Evolutionary conservation across 306 rosid species (phyloP), one percentile per base, ranked within the genome.

Genomic region (Prinsepia uniflora): DNA sequence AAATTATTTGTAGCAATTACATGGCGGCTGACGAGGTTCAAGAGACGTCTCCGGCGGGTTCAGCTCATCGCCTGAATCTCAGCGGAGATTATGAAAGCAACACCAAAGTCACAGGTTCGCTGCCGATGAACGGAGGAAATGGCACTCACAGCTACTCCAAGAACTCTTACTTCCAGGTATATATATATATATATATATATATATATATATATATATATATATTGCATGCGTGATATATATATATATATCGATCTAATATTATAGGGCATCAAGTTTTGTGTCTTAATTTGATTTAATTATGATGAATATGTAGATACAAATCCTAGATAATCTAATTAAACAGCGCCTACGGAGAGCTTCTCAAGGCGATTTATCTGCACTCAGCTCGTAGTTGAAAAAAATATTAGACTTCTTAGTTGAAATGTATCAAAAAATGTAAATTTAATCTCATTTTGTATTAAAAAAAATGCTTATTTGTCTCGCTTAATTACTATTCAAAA

Each of bases 151-250:
- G 90, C 84, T 83, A 80, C 76, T 67, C 74, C 72, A 78, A 76
- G 69, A 83, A 81, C 47, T 83, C 87, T 47, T 61, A n/a, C 72
- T 74, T 50, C 75, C 87, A 86, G 90, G 87, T 85, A 60, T 18
- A 10, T 6, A 30, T 8, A 66, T 56, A 18, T 50, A 48, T 43
- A 44, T 30, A 13, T 70, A 24, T 14, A 5, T 61, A 44, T 19
- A 30, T 61, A 67, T 67, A n/a, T n/a, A n/a, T n/a, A 60, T 18
- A 10, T 6, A 30, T 8, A 14, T 67, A 67, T 67, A 30, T 34
- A 12, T 9, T 34, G 44, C 40, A 52, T 1, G 36, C 36, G 2
- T 30, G 3, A 30, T 30, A 30, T 30, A 30, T n/a, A n/a, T n/a
- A 14, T 67, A 67, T 67, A 30, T 34, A 12, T 9, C 17, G 44